Conservation (phyloP, 2,329 filamentous ascomycete genomes). For the Epichloe uncinata region DNA sequence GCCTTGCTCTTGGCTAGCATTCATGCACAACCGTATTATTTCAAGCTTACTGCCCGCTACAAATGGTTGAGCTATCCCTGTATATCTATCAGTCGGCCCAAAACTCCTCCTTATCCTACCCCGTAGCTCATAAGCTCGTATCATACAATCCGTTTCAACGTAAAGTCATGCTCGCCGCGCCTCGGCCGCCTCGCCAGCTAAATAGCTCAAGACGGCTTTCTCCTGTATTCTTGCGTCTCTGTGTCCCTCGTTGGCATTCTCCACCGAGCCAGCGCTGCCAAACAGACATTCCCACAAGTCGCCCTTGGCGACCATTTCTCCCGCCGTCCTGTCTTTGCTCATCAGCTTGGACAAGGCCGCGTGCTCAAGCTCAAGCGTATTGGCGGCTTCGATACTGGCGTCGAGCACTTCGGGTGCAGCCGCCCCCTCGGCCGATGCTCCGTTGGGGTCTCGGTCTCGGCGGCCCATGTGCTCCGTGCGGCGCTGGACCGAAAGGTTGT, state of each 20-base stretch:
- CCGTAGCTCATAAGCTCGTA: not conserved
- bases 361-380: conserved; percentile 70
- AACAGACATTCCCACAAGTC: conserved; percentile 89
- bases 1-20: too few relatives aligned
- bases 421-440: conserved; percentile 25
- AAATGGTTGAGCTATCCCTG: too few relatives aligned
- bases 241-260: conserved; percentile 9
- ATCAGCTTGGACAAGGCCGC: conserved; percentile 58
- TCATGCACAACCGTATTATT: too few relatives aligned
- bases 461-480: conserved; percentile 63
- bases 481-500: conserved; percentile 69
- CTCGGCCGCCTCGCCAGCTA: conserved; percentile 31
- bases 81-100: not conserved
- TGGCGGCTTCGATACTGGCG: conserved; percentile 62
- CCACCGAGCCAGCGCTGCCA: conserved; percentile 35
- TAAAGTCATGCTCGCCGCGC: not conserved
- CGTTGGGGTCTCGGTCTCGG: conserved; percentile 12
- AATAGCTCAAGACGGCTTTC: conserved; percentile 25
- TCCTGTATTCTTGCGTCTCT: conserved; percentile 18
- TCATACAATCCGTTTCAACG: not conserved
- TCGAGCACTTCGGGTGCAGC: conserved; percentile 37
- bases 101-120: not conserved
- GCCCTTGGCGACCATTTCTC: conserved; percentile 64
- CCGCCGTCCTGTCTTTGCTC: conserved; percentile 53
- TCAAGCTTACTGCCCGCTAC: too few relatives aligned